Percentiles rank a stretch among this genome's conserved stretches.
Evolutionary conservation across 768 basidiomycete species (phyloP).

Genomic region (Auriscalpium vulgare): DNA sequence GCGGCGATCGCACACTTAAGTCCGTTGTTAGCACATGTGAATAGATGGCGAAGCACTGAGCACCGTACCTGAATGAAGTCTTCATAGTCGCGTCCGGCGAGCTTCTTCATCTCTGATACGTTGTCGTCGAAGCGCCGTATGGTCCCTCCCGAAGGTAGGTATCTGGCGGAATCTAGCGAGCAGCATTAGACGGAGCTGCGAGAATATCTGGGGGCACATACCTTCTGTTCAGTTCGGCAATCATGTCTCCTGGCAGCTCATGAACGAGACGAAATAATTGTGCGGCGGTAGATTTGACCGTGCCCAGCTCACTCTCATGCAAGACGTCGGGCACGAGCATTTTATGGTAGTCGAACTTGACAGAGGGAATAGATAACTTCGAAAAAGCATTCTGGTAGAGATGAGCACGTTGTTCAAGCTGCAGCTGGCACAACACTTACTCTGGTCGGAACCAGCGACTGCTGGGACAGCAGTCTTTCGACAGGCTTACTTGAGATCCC

Average conservation of each 20-base stretch:
- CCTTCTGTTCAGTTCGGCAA: neutral
- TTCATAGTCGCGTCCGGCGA: slow-evolving; percentile 20
- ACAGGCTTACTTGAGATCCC: slow-evolving; percentile 2
- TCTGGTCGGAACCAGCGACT: slow-evolving; percentile 17
- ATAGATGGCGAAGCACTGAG: neutral
- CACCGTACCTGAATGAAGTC: slow-evolving; percentile 18
- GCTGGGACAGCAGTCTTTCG: slow-evolving; percentile 6
- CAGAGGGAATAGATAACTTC: neutral
- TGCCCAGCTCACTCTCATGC: slow-evolving; percentile 26
- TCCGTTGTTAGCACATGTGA: no score
- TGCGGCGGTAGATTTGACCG: slow-evolving; percentile 21
- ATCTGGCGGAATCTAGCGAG: slow-evolving; percentile 16
- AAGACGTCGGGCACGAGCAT: slow-evolving; percentile 23
- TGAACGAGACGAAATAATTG: slow-evolving; percentile 22
- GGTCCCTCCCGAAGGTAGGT: slow-evolving; percentile 20
- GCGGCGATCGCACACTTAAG: slow-evolving; percentile 27
- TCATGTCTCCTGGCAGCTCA: neutral
- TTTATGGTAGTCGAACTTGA: slow-evolving; percentile 17
- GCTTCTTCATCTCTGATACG: slow-evolving; percentile 15
- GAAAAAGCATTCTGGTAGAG: slow-evolving; percentile 25
- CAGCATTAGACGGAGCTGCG: neutral
- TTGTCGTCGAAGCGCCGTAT: slow-evolving; percentile 20
- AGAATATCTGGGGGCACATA: neutral
- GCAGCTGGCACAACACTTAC: slow-evolving; percentile 1
- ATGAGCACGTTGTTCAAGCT: neutral